Evolutionary conservation across 306 rosid species (phyloP).

Genomic region (Datisca glomerata): DNA sequence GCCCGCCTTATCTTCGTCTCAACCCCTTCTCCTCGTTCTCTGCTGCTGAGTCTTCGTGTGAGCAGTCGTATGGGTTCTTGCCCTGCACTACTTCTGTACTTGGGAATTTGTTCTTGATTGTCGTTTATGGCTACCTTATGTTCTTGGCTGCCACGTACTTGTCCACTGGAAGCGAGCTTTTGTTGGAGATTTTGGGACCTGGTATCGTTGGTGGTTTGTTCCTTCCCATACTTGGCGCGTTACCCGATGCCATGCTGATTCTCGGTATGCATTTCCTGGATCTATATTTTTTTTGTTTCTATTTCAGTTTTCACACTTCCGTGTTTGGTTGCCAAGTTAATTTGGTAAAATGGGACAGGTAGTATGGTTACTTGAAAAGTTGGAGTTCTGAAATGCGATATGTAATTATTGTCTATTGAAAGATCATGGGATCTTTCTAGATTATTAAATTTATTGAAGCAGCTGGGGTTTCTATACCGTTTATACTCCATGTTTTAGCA

Average conservation of each 20-base stretch:
- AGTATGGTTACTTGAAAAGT: no score
- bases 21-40: constrained; percentile 9
- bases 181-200: constrained; percentile 90
- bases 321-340: neutral
- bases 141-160: constrained; percentile 57
- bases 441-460: no score
- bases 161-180: constrained; percentile 68
- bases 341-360: no score
- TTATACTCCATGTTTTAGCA: no score
- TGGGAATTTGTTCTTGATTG: constrained; percentile 55
- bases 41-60: constrained; percentile 41
- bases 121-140: constrained; percentile 68
- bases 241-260: constrained; percentile 46
- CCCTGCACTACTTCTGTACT: constrained; percentile 51
- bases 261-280: constrained; percentile 18
- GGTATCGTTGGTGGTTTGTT: constrained; percentile 88
- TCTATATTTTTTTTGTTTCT: neutral
- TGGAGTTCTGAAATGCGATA: no score
- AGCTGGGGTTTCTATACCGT: no score
- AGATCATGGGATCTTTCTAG: no score
- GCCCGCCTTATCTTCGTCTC: constrained; percentile 3
- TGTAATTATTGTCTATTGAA: no score
- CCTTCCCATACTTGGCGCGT: constrained; percentile 62
- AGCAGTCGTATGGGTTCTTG: constrained; percentile 73
- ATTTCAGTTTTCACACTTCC: neutral